Percentiles rank a stretch among this genome's conserved stretches.
These are phyloP conservation scores for Plasmodium vinckei DNA, from an alignment of 169 alveolate species.

Conservation along the genomic window DNA sequence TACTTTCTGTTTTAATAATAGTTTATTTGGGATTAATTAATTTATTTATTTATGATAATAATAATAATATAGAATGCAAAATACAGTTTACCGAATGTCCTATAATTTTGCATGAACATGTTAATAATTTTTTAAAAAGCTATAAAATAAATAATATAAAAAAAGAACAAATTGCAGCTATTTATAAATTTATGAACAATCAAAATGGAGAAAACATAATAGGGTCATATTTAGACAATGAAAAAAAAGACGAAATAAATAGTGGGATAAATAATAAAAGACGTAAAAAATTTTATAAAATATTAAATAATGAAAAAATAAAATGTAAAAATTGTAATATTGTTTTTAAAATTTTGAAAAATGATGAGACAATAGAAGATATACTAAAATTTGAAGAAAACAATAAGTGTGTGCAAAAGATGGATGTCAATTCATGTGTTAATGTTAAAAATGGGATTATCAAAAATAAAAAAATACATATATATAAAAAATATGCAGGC, in stretches of 20 bases:
- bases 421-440: constrained; percentile 19
- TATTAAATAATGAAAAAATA: constrained; percentile 22
- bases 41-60: constrained; percentile 16
- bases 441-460: constrained; percentile 21
- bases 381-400: constrained; percentile 17
- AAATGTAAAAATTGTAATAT: constrained; percentile 30
- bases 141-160: constrained; percentile 7
- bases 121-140: constrained; percentile 11
- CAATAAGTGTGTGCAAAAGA: constrained; percentile 19
- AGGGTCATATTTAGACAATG: not conserved
- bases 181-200: constrained; percentile 8
- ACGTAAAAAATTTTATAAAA: constrained; percentile 13
- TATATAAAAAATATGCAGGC: constrained; percentile 39
- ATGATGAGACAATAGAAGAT: constrained; percentile 36
- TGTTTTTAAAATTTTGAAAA: constrained; percentile 2
- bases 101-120: constrained; percentile 14
- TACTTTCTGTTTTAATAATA: not conserved
- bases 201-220: not conserved
- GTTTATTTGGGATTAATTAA: not conserved
- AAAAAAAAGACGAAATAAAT: not conserved
- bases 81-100: constrained; percentile 47
- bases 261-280: not conserved
- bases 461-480: constrained; percentile 20
- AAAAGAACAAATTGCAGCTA: constrained; percentile 19
- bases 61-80: constrained; percentile 26